Evolutionary conservation across 78 protist species (phyloP).

Genomic region (Mastigamoeba balamuthi): DNA sequence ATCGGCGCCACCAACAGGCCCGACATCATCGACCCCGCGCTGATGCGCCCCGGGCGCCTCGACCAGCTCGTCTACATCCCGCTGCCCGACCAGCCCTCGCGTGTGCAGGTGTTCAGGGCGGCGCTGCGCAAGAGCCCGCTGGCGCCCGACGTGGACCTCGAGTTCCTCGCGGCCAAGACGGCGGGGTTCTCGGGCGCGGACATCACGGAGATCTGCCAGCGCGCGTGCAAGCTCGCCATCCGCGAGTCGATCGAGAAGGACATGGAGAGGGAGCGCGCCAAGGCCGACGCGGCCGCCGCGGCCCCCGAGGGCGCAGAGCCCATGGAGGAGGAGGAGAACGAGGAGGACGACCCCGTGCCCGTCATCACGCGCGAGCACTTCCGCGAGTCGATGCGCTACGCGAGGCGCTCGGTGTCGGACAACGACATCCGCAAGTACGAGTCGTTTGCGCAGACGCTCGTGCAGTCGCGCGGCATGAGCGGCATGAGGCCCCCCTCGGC

Average conservation of each 20-base stretch:
- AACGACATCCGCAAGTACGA: conserved; percentile 92
- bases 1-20: conserved; percentile 99
- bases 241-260: conserved; percentile 85
- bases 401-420: conserved; percentile 92
- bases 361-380: conserved; percentile 89
- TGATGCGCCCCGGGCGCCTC: conserved; percentile 98
- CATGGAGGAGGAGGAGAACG: conserved; percentile 25
- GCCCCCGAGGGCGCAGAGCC: conserved; percentile 41
- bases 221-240: conserved; percentile 95
- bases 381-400: conserved; percentile 85
- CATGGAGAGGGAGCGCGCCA: conserved; percentile 26
- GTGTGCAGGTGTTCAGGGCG: conserved; percentile 88
- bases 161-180: conserved; percentile 78
- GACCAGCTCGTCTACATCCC: conserved; percentile 99
- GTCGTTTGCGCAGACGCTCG: conserved; percentile 82
- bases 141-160: conserved; percentile 83
- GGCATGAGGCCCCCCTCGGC: too few relatives aligned
- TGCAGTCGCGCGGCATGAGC: too few relatives aligned
- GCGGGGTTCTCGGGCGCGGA: conserved; percentile 99
- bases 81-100: conserved; percentile 93
- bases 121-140: conserved; percentile 90
- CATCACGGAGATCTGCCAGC: conserved; percentile 96
- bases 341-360: conserved; percentile 84
- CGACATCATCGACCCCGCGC: conserved; percentile 99
- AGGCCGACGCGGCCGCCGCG: conserved; percentile 10